Percentiles rank a stretch among this genome's conserved stretches.
These are phyloP conservation scores for Saccharomyces eubayanus DNA, from an alignment of 805 yeast species.

Conservation along the genomic window DNA sequence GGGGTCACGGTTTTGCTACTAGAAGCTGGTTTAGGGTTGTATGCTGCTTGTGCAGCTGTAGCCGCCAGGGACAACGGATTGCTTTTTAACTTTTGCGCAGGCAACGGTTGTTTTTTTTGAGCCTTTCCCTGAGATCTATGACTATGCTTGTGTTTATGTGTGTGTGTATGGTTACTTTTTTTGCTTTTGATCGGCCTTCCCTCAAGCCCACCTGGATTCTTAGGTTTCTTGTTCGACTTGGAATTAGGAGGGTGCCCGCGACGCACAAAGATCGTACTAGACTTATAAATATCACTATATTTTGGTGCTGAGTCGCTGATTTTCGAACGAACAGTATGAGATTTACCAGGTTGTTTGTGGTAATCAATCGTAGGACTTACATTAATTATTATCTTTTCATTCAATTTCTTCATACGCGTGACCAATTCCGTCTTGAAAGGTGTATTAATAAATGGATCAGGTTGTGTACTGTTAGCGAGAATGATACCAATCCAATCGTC, in stretches of 20 bases:
- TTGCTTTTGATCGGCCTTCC: not conserved
- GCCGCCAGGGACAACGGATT: constrained; percentile 28
- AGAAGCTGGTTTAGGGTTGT: constrained; percentile 13
- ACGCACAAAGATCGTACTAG: constrained; percentile 75
- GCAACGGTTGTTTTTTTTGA: not conserved
- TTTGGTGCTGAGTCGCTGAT: constrained; percentile 55
- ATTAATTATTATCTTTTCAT: constrained; percentile 49
- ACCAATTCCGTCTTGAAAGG: constrained; percentile 84
- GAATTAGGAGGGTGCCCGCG: constrained; percentile 72
- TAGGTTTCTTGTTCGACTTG: constrained; percentile 67
- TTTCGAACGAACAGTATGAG: constrained; percentile 63
- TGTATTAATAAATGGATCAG: constrained; percentile 76
- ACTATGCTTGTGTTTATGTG: not conserved
- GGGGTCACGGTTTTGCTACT: constrained; percentile 14
- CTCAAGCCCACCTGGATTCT: constrained; percentile 32
- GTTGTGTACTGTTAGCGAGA: constrained; percentile 34
- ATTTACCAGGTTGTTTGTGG: constrained; percentile 82
- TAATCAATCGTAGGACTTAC: constrained; percentile 70
- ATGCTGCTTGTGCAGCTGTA: constrained; percentile 34
- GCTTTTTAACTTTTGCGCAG: not conserved
- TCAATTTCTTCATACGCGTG: constrained; percentile 59
- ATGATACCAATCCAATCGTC: constrained; percentile 85
- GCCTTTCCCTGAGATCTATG: not conserved
- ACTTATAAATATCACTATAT: constrained; percentile 71
- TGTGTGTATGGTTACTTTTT: not conserved